Conservation (phyloP, 371 early-diverging fungal genomes). For the Apophysomyces ossiformis region DNA sequence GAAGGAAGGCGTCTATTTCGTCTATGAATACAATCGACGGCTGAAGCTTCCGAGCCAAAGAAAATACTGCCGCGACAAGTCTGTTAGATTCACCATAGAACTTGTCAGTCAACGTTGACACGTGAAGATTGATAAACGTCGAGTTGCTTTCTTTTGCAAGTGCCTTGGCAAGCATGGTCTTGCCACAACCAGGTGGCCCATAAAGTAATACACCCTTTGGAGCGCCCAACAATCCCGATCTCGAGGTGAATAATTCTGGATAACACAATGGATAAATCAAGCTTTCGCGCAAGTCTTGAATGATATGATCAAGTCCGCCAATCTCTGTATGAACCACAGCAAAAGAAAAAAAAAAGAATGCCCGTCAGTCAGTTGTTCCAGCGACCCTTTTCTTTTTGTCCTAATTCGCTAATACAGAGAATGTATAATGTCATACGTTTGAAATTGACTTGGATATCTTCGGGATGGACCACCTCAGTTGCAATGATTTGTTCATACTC, state of each 20-base stretch:
- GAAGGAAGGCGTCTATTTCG: constrained; percentile 95
- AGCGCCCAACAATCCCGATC: constrained; percentile 86
- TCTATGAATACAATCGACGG: constrained; percentile 98
- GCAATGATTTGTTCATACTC: constrained; percentile 96
- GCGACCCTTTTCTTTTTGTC: background rate
- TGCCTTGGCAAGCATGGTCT: constrained; percentile 98
- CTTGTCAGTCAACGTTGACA: constrained; percentile 96
- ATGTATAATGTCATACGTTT: constrained; percentile 51
- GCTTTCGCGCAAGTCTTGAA: constrained; percentile 89
- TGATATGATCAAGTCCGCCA: constrained; percentile 92
- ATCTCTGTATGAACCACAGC: constrained; percentile 60
- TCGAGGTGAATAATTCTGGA: constrained; percentile 88
- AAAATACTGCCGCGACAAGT: constrained; percentile 90
- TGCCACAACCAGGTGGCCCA: constrained; percentile 97
- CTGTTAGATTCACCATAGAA: constrained; percentile 98
- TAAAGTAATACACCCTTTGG: constrained; percentile 95
- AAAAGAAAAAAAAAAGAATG: background rate
- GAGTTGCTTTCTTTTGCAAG: constrained; percentile 95
- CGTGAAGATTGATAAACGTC: constrained; percentile 94
- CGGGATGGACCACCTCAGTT: constrained; percentile 90
- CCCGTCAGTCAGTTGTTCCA: background rate
- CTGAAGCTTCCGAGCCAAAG: constrained; percentile 91
- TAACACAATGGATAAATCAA: constrained; percentile 94
- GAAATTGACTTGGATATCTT: constrained; percentile 88
- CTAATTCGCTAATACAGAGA: constrained; percentile 11